A percentile compares a stretch with the other conserved stretches of the same genome.
These are phyloP conservation scores for Thelonectria blattea DNA, from an alignment of 2,329 filamentous ascomycete species.

Conservation along the genomic window DNA sequence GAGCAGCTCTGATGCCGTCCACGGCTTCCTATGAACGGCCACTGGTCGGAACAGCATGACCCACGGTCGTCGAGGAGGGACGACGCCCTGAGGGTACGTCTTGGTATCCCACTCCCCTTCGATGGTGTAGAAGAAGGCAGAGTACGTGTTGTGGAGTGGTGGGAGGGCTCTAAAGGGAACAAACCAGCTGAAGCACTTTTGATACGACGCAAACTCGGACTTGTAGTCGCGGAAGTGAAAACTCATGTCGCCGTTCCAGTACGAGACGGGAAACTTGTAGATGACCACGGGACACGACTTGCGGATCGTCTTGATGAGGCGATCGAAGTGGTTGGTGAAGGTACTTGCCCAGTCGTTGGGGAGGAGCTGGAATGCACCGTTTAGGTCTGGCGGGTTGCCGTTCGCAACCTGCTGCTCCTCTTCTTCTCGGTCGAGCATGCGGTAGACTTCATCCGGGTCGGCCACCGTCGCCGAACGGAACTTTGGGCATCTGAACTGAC, in stretches of 20 bases:
- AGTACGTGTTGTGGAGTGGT: slow-evolving; percentile 29
- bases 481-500: slow-evolving; percentile 32
- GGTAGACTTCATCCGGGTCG: slow-evolving; percentile 44
- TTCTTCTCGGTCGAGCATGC: slow-evolving; percentile 12
- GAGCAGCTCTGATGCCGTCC: slow-evolving; percentile 52
- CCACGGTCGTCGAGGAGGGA: slow-evolving; percentile 54
- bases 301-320: slow-evolving; percentile 5
- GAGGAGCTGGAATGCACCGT: slow-evolving; percentile 9
- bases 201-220: slow-evolving; percentile 30
- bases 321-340: slow-evolving; percentile 16
- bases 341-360: slow-evolving; percentile 14
- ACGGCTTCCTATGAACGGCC: slow-evolving; percentile 43
- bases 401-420: not conserved
- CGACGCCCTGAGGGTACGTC: slow-evolving; percentile 22
- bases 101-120: slow-evolving; percentile 45
- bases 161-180: not conserved
- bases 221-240: slow-evolving; percentile 32
- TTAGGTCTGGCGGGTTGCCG: slow-evolving; percentile 1
- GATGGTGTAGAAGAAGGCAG: slow-evolving; percentile 58
- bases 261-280: slow-evolving; percentile 50
- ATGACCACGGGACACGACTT: slow-evolving; percentile 38
- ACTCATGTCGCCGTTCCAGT: slow-evolving; percentile 40
- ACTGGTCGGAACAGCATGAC: slow-evolving; percentile 54
- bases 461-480: slow-evolving; percentile 45
- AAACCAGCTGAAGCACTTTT: slow-evolving; percentile 35